These are phyloP conservation scores for Malus sylvestris DNA, from an alignment of 306 rosid species.

Conservation along the genomic window DNA sequence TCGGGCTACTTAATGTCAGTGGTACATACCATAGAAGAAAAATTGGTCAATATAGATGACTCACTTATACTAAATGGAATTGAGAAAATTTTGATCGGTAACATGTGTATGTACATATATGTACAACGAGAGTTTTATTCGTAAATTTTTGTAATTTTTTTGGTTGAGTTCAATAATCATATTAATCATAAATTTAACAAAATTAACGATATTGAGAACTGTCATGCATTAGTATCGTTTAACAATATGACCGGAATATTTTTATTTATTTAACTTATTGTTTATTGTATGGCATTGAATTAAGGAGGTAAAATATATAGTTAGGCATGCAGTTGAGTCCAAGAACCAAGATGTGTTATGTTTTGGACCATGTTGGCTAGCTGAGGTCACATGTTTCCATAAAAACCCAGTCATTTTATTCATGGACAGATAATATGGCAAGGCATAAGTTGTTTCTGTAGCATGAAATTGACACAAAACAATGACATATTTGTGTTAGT, in stretches of 20 bases:
- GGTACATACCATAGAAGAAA: too few species aligned
- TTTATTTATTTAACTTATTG: background rate
- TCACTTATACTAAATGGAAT: too few species aligned
- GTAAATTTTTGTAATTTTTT: too few species aligned
- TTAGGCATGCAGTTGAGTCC: background rate
- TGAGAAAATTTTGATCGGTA: too few species aligned
- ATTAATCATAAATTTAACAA: background rate
- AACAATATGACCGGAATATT: background rate
- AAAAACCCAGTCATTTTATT: background rate
- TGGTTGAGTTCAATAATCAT: too few species aligned
- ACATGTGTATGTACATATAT: too few species aligned
- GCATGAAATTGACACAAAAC: slow-evolving; percentile 3
- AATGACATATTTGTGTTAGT: slow-evolving; percentile 18
- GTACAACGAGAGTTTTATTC: too few species aligned
- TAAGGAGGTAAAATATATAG: background rate
- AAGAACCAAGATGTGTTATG: background rate
- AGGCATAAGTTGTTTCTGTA: background rate
- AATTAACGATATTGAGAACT: background rate
- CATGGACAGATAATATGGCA: slow-evolving; percentile 5
- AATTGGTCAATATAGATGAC: too few species aligned
- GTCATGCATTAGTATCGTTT: background rate
- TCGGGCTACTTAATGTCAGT: too few species aligned
- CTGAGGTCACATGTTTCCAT: background rate
- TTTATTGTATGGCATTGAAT: background rate
- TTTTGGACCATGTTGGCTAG: background rate